A percentile compares a stretch with the other conserved stretches of the same genome.
phyloP scores from a whole-genome alignment of 2,329 filamentous ascomycete species.

The Aspergillus jensenii region DNA sequence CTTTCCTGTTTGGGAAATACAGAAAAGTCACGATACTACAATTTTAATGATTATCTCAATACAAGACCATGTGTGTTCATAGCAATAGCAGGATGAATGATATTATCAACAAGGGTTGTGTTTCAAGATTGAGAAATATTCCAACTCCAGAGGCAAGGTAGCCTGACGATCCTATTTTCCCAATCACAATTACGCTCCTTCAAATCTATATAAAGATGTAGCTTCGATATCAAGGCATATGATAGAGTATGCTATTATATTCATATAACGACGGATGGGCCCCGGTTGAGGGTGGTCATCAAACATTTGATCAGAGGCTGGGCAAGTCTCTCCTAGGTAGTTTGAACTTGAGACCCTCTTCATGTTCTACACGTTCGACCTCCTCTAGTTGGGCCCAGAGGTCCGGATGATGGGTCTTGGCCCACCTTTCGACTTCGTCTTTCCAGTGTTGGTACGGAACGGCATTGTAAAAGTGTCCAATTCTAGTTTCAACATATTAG shows the following conservation, averaged over 20 bases:
- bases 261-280: background rate
- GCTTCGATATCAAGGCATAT: background rate
- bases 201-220: background rate
- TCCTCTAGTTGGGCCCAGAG: slow-evolving; percentile 67
- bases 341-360: slow-evolving; percentile 34
- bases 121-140: no score
- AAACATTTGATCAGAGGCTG: background rate
- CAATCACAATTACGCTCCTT: no score
- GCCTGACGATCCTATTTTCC: no score
- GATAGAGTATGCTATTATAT: background rate
- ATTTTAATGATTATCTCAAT: slow-evolving; percentile 9
- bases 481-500: slow-evolving; percentile 44
- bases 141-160: no score
- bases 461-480: slow-evolving; percentile 75
- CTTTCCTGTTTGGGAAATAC: slow-evolving; percentile 8
- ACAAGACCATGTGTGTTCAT: background rate
- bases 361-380: slow-evolving; percentile 31
- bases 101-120: no score
- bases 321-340: slow-evolving; percentile 8
- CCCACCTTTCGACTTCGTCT: slow-evolving; percentile 72
- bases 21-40: slow-evolving; percentile 16
- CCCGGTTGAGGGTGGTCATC: background rate
- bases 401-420: slow-evolving; percentile 64
- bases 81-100: background rate
- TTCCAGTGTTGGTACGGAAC: slow-evolving; percentile 67